Evolutionary conservation across 495 filamentous ascomycete genomes (phyloP).

Genomic region (Arthonia radiata): DNA sequence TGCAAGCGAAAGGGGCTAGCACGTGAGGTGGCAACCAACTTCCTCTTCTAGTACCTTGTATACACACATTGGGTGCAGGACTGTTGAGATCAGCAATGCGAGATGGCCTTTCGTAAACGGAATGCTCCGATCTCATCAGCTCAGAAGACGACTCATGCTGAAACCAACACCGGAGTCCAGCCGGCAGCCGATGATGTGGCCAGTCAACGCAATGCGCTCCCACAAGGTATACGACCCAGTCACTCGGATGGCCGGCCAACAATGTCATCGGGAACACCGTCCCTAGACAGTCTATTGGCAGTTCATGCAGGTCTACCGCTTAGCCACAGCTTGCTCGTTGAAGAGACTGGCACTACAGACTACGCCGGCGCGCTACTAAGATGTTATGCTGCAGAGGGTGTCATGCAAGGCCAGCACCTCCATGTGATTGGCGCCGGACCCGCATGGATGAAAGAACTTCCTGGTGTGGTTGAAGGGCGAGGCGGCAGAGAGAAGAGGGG

Average conservation of each 20-base stretch:
- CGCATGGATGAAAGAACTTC: conserved; percentile 59
- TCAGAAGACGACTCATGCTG: no score
- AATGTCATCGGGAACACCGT: conserved; percentile 71
- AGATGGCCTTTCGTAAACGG: no score
- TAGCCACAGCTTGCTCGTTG: conserved; percentile 58
- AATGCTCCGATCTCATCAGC: no score
- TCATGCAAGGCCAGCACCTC: conserved; percentile 73
- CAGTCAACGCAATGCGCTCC: no score
- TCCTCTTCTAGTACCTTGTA: no score
- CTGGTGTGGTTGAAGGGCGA: conserved; percentile 34
- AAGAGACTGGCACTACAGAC: conserved; percentile 85
- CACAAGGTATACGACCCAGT: conserved; percentile 59
- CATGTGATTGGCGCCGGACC: conserved; percentile 62
- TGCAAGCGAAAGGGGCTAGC: no score
- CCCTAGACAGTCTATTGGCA: conserved; percentile 63
- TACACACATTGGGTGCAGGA: no score
- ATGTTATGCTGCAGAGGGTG: conserved; percentile 82
- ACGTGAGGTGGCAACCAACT: no score
- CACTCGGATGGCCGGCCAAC: conserved; percentile 69
- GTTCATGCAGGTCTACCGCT: conserved; percentile 74
- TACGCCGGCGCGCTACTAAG: conserved; percentile 64
- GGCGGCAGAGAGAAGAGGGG: conserved; percentile 17
- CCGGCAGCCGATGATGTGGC: no score
- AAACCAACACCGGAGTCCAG: no score
- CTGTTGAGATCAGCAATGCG: no score